Percentiles rank a stretch among this genome's conserved stretches.
These are phyloP conservation scores for Vitis cinerea DNA, from an alignment of 164 flowering plant species.

Conservation along the genomic window DNA sequence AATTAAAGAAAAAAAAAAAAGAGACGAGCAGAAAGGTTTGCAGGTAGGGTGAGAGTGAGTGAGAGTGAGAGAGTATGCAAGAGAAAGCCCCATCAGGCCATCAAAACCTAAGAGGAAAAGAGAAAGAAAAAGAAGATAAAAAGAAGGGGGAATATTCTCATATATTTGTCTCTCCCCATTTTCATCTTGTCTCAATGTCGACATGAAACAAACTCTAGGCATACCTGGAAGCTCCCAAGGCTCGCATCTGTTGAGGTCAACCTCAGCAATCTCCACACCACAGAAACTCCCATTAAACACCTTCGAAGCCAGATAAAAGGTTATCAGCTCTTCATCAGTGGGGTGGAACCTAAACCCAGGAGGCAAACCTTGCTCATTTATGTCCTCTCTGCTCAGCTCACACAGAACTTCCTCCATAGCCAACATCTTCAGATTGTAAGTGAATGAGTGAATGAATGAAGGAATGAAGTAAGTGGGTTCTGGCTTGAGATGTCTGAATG, in stretches of 20 bases:
- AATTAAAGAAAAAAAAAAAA: no score
- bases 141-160: no score
- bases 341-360: conserved; percentile 95
- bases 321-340: conserved; percentile 86
- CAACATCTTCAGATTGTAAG: conserved; percentile 18
- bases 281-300: conserved; percentile 54
- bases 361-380: conserved; percentile 58
- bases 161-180: no score
- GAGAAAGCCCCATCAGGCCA: no score
- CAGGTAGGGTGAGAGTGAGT: no score
- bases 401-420: conserved; percentile 44
- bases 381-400: conserved; percentile 44
- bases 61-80: no score
- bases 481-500: no score
- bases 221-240: conserved; percentile 96
- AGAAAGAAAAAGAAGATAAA: no score
- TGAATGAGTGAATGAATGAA: background rate
- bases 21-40: no score
- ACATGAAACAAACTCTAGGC: no score
- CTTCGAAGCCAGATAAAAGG: conserved; percentile 77
- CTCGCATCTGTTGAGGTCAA: conserved; percentile 77
- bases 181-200: background rate
- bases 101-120: no score
- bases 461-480: background rate
- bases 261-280: conserved; percentile 65